phyloP scores from a whole-genome alignment of 176 grass and related monocot genomes.

The Oryza meyeriana region DNA sequence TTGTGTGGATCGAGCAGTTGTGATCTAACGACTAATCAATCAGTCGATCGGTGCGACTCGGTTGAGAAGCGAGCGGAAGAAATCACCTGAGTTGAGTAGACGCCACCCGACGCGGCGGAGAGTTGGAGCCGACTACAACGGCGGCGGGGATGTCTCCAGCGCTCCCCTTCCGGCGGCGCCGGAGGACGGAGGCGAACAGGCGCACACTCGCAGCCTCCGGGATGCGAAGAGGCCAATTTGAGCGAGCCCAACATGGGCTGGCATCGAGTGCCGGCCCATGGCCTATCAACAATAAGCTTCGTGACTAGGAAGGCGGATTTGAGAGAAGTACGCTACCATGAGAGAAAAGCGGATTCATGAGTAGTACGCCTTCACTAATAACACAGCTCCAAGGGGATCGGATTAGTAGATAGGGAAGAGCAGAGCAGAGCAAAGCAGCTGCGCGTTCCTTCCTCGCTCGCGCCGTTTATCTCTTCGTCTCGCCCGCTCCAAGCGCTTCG shows the following conservation, averaged over 20 bases:
- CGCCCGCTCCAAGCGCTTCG: neutral
- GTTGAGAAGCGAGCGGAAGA: neutral
- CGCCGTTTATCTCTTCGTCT: constrained; percentile 17
- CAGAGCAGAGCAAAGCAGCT: neutral
- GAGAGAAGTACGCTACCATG: fast-evolving
- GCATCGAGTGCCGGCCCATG: too few relatives aligned
- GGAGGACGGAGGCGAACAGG: too few relatives aligned
- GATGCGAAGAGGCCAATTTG: neutral
- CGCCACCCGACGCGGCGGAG: neutral
- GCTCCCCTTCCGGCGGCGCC: too few relatives aligned
- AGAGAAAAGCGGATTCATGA: fast-evolving
- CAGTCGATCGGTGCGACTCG: neutral
- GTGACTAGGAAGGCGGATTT: neutral
- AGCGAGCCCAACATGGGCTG: neutral
- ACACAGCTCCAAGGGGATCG: neutral
- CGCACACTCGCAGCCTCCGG: too few relatives aligned
- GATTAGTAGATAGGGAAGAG: constrained; percentile 42
- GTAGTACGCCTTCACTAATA: fast-evolving
- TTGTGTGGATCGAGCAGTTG: neutral
- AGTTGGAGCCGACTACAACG: too few relatives aligned
- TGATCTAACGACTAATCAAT: neutral
- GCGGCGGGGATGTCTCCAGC: too few relatives aligned
- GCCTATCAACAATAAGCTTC: neutral
- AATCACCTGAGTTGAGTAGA: neutral
- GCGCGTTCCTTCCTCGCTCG: neutral